Evolutionary conservation across 2,329 filamentous ascomycete species (phyloP).

Genomic region (Metarhizium robertsii): DNA sequence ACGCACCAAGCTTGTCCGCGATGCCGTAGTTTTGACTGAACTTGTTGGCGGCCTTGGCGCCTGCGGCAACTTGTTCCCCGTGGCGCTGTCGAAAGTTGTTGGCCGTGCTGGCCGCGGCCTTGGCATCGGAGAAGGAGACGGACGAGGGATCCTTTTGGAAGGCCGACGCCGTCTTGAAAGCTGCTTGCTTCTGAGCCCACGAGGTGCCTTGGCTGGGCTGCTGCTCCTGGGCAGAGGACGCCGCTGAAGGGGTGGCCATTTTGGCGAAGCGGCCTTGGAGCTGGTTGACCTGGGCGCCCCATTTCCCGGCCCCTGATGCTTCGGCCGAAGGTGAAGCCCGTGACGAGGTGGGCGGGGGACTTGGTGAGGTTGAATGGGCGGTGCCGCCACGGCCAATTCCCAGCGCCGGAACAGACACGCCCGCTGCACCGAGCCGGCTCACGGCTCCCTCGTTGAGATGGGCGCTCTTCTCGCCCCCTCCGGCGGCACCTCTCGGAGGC

Average conservation of each 20-base stretch:
- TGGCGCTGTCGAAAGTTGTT: slow-evolving; percentile 64
- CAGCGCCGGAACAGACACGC: slow-evolving; percentile 68
- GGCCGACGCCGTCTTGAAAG: slow-evolving; percentile 49
- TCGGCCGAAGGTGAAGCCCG: slow-evolving; percentile 10
- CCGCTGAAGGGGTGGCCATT: slow-evolving; percentile 29
- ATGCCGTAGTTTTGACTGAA: slow-evolving; percentile 55
- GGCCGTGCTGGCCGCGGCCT: slow-evolving; percentile 48
- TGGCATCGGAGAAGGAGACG: slow-evolving; percentile 50
- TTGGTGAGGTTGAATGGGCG: slow-evolving; percentile 17
- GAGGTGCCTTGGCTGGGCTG: slow-evolving; percentile 43
- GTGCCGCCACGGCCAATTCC: slow-evolving; percentile 50
- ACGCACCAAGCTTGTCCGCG: slow-evolving; percentile 25
- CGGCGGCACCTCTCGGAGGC: slow-evolving; percentile 12
- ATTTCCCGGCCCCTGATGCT: slow-evolving; percentile 4
- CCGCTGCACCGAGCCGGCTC: slow-evolving; percentile 59
- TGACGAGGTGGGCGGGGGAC: slow-evolving; percentile 16
- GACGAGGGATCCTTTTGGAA: slow-evolving; percentile 53
- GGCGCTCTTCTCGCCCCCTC: slow-evolving; percentile 8
- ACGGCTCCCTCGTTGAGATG: slow-evolving; percentile 48
- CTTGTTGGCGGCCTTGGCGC: slow-evolving; percentile 45
- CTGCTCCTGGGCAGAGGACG: slow-evolving; percentile 10
- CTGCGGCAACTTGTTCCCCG: slow-evolving; percentile 55
- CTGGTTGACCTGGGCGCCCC: slow-evolving; percentile 45
- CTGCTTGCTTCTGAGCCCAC: slow-evolving; percentile 55
- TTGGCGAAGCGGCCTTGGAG: slow-evolving; percentile 59